phyloP scores from a whole-genome alignment of 495 filamentous ascomycete genomes.

The Podospora appendiculata region DNA sequence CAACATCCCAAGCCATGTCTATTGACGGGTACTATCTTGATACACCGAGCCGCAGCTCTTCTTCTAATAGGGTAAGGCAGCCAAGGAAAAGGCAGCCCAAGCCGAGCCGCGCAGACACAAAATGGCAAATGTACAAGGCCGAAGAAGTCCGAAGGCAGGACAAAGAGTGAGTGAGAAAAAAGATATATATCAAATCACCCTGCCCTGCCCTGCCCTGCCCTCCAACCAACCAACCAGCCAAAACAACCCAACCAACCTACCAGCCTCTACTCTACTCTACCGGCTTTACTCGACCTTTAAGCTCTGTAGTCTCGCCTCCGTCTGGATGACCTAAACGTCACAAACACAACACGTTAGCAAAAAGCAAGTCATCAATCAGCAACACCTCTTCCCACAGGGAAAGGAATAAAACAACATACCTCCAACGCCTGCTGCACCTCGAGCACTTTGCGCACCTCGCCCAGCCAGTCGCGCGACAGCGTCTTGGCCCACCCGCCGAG shows the following conservation, averaged over 20 bases:
- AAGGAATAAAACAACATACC: conserved; percentile 45
- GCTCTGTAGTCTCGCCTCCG: conserved; percentile 56
- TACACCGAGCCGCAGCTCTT: background rate
- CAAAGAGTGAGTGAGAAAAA: conserved; percentile 1
- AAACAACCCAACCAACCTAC: too few species aligned
- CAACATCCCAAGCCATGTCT: background rate
- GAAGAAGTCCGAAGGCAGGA: background rate
- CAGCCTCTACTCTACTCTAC: background rate
- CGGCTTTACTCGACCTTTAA: conserved; percentile 42
- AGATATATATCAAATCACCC: background rate
- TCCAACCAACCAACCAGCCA: too few species aligned
- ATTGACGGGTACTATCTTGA: conserved; percentile 3
- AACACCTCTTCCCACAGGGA: background rate
- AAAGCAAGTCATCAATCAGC: background rate
- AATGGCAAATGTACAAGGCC: conserved; percentile 1
- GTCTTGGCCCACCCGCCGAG: conserved; percentile 91
- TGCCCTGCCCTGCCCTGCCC: too few species aligned
- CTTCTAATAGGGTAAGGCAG: background rate
- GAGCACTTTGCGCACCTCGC: conserved; percentile 77
- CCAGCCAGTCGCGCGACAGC: conserved; percentile 85
- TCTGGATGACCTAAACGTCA: conserved; percentile 45
- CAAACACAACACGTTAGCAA: conserved; percentile 9
- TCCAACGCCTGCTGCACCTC: conserved; percentile 95
- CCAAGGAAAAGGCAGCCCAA: too few species aligned
- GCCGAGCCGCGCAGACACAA: background rate